Conservation (phyloP, 139 green algal species). For the Picochlorum sp. region DNA sequence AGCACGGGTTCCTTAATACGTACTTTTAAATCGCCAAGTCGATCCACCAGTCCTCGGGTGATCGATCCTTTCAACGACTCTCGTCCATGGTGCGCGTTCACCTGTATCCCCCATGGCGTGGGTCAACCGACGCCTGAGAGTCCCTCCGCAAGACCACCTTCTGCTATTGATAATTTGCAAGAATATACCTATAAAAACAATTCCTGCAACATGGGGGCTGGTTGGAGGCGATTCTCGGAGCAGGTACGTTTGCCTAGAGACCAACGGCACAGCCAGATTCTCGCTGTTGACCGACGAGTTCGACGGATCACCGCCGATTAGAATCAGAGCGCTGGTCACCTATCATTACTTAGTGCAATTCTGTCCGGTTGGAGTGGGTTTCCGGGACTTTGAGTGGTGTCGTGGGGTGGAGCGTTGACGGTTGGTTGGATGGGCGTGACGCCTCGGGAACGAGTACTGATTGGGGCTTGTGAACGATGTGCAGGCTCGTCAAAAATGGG, state of each 20-base stretch:
- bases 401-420: conserved; percentile 2
- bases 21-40: neutral
- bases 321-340: too few species aligned
- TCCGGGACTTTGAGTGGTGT: too few species aligned
- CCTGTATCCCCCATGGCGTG: too few species aligned
- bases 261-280: neutral
- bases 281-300: neutral
- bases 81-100: too few species aligned
- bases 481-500: conserved; percentile 53
- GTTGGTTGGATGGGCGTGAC: neutral
- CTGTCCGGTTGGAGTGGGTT: too few species aligned
- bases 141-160: too few species aligned
- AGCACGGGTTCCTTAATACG: neutral
- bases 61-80: neutral
- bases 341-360: too few species aligned
- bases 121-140: too few species aligned
- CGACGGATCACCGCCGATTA: too few species aligned
- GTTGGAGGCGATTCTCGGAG: conserved; percentile 39
- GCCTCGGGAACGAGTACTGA: neutral
- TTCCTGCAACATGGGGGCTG: conserved; percentile 31
- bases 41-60: neutral
- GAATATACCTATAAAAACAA: too few species aligned
- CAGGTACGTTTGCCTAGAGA: conserved; percentile 14
- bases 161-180: too few species aligned
- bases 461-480: neutral